Percentiles rank a stretch among this genome's conserved stretches.
phyloP scores from a whole-genome alignment of 306 rosid species.

The Canavalia gladiata region DNA sequence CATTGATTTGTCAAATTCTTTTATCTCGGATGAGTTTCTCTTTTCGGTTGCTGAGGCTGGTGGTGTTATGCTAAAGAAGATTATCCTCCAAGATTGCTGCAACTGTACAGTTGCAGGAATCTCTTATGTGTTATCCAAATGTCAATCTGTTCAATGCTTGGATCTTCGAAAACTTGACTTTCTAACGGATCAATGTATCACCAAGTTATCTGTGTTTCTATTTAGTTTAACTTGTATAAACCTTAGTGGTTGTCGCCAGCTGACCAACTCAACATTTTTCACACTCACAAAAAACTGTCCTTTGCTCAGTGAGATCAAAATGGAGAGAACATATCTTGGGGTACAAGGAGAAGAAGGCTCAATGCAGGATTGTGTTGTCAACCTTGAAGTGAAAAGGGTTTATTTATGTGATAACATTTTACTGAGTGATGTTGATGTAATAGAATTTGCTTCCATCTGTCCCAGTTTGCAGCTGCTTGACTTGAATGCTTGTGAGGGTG shows the following conservation, averaged over 20 bases:
- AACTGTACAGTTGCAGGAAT: slow-evolving; percentile 65
- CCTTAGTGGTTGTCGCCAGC: slow-evolving; percentile 58
- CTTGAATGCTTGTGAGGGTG: slow-evolving; percentile 52
- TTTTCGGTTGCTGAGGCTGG: slow-evolving; percentile 60
- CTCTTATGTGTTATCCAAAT: slow-evolving; percentile 53
- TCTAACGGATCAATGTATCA: slow-evolving; percentile 61
- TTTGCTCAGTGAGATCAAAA: slow-evolving; percentile 58
- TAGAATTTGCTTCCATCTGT: slow-evolving; percentile 54
- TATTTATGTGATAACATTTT: slow-evolving; percentile 56
- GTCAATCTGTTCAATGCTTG: slow-evolving; percentile 61
- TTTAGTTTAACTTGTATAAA: slow-evolving; percentile 58
- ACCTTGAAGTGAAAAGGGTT: slow-evolving; percentile 56
- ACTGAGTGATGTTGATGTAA: slow-evolving; percentile 49
- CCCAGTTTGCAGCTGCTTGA: slow-evolving; percentile 69
- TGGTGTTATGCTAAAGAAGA: slow-evolving; percentile 59
- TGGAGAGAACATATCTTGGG: slow-evolving; percentile 65
- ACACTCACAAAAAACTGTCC: slow-evolving; percentile 65
- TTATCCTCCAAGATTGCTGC: slow-evolving; percentile 60
- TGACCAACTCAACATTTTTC: slow-evolving; percentile 67
- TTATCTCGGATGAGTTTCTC: slow-evolving; percentile 71
- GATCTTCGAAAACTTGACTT: slow-evolving; percentile 61
- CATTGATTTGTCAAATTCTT: slow-evolving; percentile 59
- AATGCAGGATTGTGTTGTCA: slow-evolving; percentile 27
- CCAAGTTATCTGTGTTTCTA: slow-evolving; percentile 63
- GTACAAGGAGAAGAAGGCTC: slow-evolving; percentile 43